Evolutionary conservation across 352 stramenopile species (phyloP), one percentile per base, ranked within the genome.

Genomic region (Phytophthora chlamydospora): DNA sequence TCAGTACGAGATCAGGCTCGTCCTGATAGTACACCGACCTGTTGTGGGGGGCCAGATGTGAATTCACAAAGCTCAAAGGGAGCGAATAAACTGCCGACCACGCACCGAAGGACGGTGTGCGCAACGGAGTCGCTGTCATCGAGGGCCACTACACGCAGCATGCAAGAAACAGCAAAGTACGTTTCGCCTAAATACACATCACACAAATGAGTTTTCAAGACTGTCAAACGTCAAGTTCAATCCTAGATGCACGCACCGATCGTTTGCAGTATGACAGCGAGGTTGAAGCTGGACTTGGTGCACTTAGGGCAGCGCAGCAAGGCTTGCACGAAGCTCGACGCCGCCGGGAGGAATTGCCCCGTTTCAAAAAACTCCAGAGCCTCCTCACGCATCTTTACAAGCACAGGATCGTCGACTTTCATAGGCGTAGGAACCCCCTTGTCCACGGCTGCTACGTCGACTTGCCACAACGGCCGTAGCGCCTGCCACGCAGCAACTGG

Each of bases 51-150:
- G 51, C 17, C 11, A 51, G 8, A 27, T n/a, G 33, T 54, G 10
- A 66, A 24, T 40, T 47, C 1, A 36, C 6, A 17, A 13, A 13
- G 16, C 16, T 38, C 29, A 21, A 13, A 8, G 11, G 16, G 12
- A 40, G 13, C 46, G 6, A 39, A 38, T 29, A 45, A 56, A 19
- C 16, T 38, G 47, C n/a, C 16, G 43, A 31, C 11, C 24, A 40
- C 56, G 10, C 66, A 90, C 82, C 80, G 58, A 17, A 93, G 73
- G 7, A 93, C 79, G 12, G 81, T 91, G 41, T 93, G 85, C 4
- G 85, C 83, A n/a, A 91, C 83, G 0, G 78, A 85, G 58, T 93
- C 85, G 45, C 75, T 78, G 50, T 91, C 82, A 29, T 89, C 75
- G 6, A 73, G 49, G 4, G 67, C 59, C 16, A 93, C 76, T n/a